Base-by-base conservation (phyloP, 148 eudicot species). In the Euryodendron excelsum region DNA sequence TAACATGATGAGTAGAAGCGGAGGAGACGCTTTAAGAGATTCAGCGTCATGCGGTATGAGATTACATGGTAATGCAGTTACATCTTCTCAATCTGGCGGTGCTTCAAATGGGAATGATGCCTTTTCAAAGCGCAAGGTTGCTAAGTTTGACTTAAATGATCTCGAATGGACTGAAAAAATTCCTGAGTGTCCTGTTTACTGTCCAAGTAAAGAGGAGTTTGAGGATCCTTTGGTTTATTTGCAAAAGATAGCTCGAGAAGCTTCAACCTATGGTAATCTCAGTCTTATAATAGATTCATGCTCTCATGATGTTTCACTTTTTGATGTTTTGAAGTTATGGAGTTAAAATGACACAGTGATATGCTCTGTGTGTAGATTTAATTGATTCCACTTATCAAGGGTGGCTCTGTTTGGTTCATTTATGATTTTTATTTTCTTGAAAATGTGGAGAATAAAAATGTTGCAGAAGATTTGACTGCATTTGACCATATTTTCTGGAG, bases 231-330 rank as follows among this genome's bases (percentile, higher is more conserved):
- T 96, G 72, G 88, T 88, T 39, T 96, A 91, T 87, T 68, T 96
- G 86, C 94, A 91, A 81, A 93, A 82, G 86, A 93, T 96, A 73
- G 92, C 95, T 48, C 98, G 97, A 14, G 92, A 93, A 81, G 98
- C 98, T 72, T 96, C 99, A 37, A 93, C 82, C 88, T 90, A 86
- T 84, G 99, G 99, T 96, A 88, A 64, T 71, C 34, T 53, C 27
- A n/a, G 69, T n/a, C 14, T 23, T 45, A 10, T 45, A 45, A 1
- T 1, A 39, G 14, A 67, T 37, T 21, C 30, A 0, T 37, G 30
- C 11, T 2, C 36, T 20, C 44, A 3, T 15, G 13, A 21, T 1
- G 12, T 69, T 69, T 23, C 73, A 41, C 31, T 41, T 67, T 41
- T 25, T 2, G 41, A 67, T 8, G 18, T 12, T 58, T 7, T 13